A percentile compares a stretch with the other conserved stretches of the same genome.
Evolutionary conservation across 2,329 filamentous ascomycete genomes (phyloP).

Genomic region (Ilyonectria mors-panacis): DNA sequence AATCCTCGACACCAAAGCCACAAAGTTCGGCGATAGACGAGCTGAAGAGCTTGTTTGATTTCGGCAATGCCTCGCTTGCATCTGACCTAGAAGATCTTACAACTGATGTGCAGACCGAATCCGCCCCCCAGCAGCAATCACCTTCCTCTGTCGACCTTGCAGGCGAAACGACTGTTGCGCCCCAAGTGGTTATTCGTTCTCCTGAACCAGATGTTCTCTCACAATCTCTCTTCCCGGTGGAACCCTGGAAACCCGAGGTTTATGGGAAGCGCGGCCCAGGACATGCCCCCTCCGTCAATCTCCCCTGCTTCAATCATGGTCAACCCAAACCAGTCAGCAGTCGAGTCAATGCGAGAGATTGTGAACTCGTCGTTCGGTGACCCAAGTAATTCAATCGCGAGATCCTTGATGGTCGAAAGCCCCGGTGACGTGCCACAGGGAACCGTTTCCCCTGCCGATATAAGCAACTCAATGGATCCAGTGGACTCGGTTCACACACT

Average conservation of each 20-base stretch:
- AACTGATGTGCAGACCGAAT: conserved; percentile 23
- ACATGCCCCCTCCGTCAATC: conserved; percentile 44
- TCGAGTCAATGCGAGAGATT: conserved; percentile 39
- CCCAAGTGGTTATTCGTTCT: conserved; percentile 35
- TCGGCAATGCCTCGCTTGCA: conserved; percentile 36
- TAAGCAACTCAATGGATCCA: conserved; percentile 50
- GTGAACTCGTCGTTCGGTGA: conserved; percentile 39
- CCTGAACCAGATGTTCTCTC: conserved; percentile 34
- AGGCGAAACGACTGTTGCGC: conserved; percentile 5
- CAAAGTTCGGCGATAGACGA: conserved; percentile 43
- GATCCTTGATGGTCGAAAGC: conserved; percentile 39
- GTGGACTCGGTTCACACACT: conserved; percentile 40
- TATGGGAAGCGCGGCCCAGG: conserved; percentile 36
- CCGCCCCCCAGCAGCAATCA: conserved; percentile 4
- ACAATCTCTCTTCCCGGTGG: conserved; percentile 39
- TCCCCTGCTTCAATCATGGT: conserved; percentile 48
- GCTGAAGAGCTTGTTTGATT: conserved; percentile 43
- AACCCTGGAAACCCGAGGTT: conserved; percentile 47
- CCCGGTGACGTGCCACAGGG: conserved; percentile 43
- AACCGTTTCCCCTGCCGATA: conserved; percentile 58
- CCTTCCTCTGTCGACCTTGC: conserved; percentile 1
- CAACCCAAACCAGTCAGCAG: conserved; percentile 39
- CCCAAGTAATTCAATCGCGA: conserved; percentile 35
- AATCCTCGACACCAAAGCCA: conserved; percentile 29
- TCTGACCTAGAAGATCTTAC: conserved; percentile 30